phyloP scores from a whole-genome alignment of 148 eudicot species.

The Drosera capensis region DNA sequence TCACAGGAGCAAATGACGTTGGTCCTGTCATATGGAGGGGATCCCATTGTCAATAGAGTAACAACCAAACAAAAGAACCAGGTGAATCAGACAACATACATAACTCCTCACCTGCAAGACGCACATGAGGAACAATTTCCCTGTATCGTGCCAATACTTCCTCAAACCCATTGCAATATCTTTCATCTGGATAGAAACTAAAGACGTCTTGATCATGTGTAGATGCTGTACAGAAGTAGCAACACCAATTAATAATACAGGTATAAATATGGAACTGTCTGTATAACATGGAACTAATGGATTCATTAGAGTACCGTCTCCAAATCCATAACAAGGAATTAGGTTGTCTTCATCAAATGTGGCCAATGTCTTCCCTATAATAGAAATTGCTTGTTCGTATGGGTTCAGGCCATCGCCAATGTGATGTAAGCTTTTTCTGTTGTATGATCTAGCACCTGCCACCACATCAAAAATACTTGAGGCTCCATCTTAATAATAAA shows the following conservation, averaged over 20 bases:
- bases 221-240: conserved; percentile 38
- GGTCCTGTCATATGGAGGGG: conserved; percentile 39
- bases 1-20: conserved; percentile 88
- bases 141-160: conserved; percentile 66
- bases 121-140: conserved; percentile 64
- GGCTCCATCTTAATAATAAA: neutral
- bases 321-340: conserved; percentile 96
- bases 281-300: conserved; percentile 3
- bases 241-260: neutral
- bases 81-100: conserved; percentile 1
- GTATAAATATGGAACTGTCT: neutral
- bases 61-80: neutral
- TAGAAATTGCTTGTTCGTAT: conserved; percentile 84
- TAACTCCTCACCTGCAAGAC: conserved; percentile 63
- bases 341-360: conserved; percentile 89
- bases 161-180: conserved; percentile 80
- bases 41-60: neutral
- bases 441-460: conserved; percentile 63
- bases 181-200: conserved; percentile 66
- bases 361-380: conserved; percentile 80
- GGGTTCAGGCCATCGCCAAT: conserved; percentile 54
- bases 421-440: conserved; percentile 73
- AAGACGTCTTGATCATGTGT: conserved; percentile 93
- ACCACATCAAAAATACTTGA: conserved; percentile 2
- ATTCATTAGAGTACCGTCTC: conserved; percentile 53